phyloP scores from a whole-genome alignment of 768 basidiomycete species.

The Russula sp. region DNA sequence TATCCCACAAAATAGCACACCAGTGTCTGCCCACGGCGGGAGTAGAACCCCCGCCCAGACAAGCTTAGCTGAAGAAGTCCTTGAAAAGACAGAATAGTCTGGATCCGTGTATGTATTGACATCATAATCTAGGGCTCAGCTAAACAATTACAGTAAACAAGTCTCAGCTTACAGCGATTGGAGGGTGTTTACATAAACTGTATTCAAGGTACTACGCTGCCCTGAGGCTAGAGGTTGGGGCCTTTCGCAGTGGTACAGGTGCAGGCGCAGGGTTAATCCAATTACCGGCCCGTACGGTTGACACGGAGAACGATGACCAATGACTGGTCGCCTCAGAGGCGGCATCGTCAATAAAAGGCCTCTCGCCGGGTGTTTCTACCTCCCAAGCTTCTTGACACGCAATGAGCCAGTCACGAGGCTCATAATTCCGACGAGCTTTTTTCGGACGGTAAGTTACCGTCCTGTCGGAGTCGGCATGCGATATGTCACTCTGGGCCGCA shows the following conservation, averaged over 20 bases:
- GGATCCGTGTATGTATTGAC: conserved; percentile 13
- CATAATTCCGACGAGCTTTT: conserved; percentile 12
- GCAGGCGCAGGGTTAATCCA: conserved; percentile 26
- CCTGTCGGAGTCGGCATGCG: conserved; percentile 23
- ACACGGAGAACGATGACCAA: conserved; percentile 24
- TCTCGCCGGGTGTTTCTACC: background rate
- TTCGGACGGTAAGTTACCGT: conserved; percentile 15
- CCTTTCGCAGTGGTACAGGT: conserved; percentile 10
- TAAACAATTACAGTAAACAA: background rate
- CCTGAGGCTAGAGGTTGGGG: background rate
- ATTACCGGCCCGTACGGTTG: conserved; percentile 19
- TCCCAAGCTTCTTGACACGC: conserved; percentile 16
- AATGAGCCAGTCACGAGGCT: conserved; percentile 22
- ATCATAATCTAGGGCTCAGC: conserved; percentile 7
- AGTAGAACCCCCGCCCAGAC: conserved; percentile 23
- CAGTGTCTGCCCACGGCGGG: conserved; percentile 21
- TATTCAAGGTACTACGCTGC: background rate
- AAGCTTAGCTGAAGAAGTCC: conserved; percentile 19
- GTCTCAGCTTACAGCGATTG: background rate
- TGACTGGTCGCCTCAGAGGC: conserved; percentile 13
- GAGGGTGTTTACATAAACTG: background rate
- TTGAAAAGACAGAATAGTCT: conserved; percentile 17
- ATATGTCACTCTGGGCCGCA: conserved; percentile 21
- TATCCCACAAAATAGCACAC: conserved; percentile 22
- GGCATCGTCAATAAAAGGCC: conserved; percentile 2